These are phyloP conservation scores for Papilionanthe hybrid DNA, from an alignment of 116 monocot genomes.

Conservation along the genomic window DNA sequence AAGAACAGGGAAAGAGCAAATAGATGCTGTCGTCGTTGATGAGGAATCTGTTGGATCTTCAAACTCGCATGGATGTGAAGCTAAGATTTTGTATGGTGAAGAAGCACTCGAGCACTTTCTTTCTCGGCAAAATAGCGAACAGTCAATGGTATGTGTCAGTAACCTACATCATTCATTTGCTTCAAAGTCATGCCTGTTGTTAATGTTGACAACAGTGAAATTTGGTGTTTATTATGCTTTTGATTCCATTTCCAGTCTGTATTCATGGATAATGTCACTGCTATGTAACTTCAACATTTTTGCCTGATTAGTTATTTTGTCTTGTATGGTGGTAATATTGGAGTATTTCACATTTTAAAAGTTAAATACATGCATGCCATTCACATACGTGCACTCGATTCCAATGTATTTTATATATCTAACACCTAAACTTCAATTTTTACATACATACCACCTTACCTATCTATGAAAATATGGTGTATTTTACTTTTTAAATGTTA, in stretches of 20 bases:
- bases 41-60: conserved; percentile 65
- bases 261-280: conserved; percentile 12
- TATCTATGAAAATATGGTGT: no score
- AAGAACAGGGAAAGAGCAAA: conserved; percentile 60
- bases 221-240: conserved; percentile 19
- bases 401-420: no score
- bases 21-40: conserved; percentile 90
- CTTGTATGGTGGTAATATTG: no score
- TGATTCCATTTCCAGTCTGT: conserved; percentile 12
- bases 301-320: conserved; percentile 4
- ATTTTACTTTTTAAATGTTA: no score
- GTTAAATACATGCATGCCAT: no score
- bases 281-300: conserved; percentile 7
- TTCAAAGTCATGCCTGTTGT: conserved; percentile 21
- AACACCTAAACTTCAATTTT: no score
- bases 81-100: conserved; percentile 77
- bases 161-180: conserved; percentile 15
- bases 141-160: conserved; percentile 32
- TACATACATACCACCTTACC: no score
- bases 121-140: conserved; percentile 36
- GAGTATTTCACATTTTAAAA: no score
- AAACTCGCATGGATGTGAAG: conserved; percentile 39
- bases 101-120: conserved; percentile 66
- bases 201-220: conserved; percentile 22
- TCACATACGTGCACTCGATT: no score